Base-by-base conservation (phyloP, 768 basidiomycete genomes). In the Amanita brunnescens region DNA sequence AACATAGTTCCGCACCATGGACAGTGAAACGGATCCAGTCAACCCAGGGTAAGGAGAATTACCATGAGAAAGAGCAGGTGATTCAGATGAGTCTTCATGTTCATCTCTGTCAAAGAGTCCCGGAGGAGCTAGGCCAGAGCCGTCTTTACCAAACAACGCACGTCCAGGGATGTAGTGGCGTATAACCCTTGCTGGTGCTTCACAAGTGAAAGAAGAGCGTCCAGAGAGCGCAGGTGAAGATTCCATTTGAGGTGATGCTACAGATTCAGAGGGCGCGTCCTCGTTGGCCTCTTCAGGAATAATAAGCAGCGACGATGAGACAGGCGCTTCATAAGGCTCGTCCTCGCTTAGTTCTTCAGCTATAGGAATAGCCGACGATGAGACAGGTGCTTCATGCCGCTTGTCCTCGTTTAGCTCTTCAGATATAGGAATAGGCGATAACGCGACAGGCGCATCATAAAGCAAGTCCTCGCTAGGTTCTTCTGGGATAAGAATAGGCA, bases 151-250 rank as follows among this genome's bases (percentile, higher is more conserved):
- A 38, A 48, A 48, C 6, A 48, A 23, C 8, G 33, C 35, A 35
- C 33, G 47, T 16, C 47, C 47, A 8, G 47, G 47, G 24, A 48
- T 37, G n/a, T 48, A 48, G 16, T 18, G 47, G 5, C 47, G 33
- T 34, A 48, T 48, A 26, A 21, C 16, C 23, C 8, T 24, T 6
- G n/a, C 34, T 21, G 47, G 24, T 38, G 37, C 35, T 14, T 48
- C 47, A 12, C 18, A 23, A 6, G 16, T 18, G n/a, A 16, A 44
- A 29, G 16, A 26, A 3, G 42, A 29, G 26, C 10, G 8, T 44
- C n/a, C 42, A 2, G 42, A 44, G 4, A 14, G 42, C 26, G 24
- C 42, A 8, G 29, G 45, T 13, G 30, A 47, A 29, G 26, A 29
- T 7, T 29, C 26, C 7, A 29, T 29, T 7, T 7, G 26, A 29